Percentiles rank a stretch among this genome's conserved stretches.
Conservation (phyloP, 345 rosid species). For the Arabis hirsuta region DNA sequence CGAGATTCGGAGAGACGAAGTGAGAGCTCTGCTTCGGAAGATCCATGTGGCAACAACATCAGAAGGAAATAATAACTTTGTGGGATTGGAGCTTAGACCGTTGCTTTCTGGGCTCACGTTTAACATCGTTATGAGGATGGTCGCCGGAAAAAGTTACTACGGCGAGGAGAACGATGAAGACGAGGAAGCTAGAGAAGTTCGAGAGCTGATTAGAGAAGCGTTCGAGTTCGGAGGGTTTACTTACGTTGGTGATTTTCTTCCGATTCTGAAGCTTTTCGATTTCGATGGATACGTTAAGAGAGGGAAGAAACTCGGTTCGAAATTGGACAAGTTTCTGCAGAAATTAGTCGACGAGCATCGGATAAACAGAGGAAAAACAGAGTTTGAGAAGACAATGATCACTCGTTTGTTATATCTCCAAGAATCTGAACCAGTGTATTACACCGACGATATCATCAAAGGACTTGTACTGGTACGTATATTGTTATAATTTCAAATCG, state of each 20-base stretch:
- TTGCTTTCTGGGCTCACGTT: constrained; percentile 40
- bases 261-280: constrained; percentile 46
- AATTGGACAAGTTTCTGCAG: constrained; percentile 48
- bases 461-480: constrained; percentile 42
- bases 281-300: constrained; percentile 38
- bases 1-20: constrained; percentile 41
- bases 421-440: constrained; percentile 49
- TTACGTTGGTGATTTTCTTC: constrained; percentile 51
- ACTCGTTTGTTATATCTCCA: constrained; percentile 53
- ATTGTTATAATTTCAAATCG: background rate
- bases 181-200: constrained; percentile 45
- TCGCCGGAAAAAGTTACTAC: constrained; percentile 49
- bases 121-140: constrained; percentile 46
- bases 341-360: constrained; percentile 52
- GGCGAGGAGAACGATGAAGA: constrained; percentile 43
- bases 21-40: constrained; percentile 28
- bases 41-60: constrained; percentile 4
- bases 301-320: constrained; percentile 17
- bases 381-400: constrained; percentile 47
- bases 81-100: constrained; percentile 1
- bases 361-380: background rate
- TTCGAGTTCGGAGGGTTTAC: constrained; percentile 31
- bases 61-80: background rate
- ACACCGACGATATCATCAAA: constrained; percentile 57
- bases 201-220: constrained; percentile 43